A percentile compares a stretch with the other conserved stretches of the same genome.
phyloP scores from a whole-genome alignment of 208 protist genomes.

The Crithidia sp. region DNA sequence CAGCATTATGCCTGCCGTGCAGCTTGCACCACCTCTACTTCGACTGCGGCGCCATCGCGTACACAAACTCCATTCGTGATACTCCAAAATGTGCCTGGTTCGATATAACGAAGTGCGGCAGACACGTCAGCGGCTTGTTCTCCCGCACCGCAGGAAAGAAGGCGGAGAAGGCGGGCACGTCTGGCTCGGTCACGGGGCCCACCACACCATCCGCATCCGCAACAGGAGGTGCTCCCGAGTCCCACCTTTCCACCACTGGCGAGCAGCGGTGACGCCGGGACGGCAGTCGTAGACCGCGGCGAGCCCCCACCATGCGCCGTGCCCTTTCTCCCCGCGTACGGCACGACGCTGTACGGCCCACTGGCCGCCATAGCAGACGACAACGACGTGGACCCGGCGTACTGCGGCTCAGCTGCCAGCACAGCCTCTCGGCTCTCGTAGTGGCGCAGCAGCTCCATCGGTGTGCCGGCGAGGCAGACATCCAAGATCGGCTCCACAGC shows the following conservation, averaged over 20 bases:
- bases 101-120: slow-evolving; percentile 45
- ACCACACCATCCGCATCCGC: not conserved
- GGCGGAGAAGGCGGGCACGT: slow-evolving; percentile 25
- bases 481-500: slow-evolving; percentile 40
- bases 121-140: slow-evolving; percentile 19
- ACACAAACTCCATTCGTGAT: slow-evolving; percentile 54
- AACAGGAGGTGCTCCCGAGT: not conserved
- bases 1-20: too few relatives aligned
- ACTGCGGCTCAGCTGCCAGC: slow-evolving; percentile 25
- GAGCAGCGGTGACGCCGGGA: not conserved
- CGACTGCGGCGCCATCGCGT: slow-evolving; percentile 15
- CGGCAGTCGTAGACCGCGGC: slow-evolving; percentile 4
- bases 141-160: slow-evolving; percentile 37
- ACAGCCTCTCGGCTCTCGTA: slow-evolving; percentile 54
- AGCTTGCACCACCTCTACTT: slow-evolving; percentile 12
- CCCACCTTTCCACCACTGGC: not conserved
- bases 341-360: slow-evolving; percentile 30
- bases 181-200: not conserved
- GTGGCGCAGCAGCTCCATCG: slow-evolving; percentile 54
- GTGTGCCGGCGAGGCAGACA: slow-evolving; percentile 58
- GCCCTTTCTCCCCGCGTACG: slow-evolving; percentile 16
- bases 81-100: slow-evolving; percentile 59
- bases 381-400: too few relatives aligned
- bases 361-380: too few relatives aligned
- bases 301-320: slow-evolving; percentile 1